Evolutionary conservation across 768 basidiomycete species (phyloP).

Genomic region (Termitomyces sp.): DNA sequence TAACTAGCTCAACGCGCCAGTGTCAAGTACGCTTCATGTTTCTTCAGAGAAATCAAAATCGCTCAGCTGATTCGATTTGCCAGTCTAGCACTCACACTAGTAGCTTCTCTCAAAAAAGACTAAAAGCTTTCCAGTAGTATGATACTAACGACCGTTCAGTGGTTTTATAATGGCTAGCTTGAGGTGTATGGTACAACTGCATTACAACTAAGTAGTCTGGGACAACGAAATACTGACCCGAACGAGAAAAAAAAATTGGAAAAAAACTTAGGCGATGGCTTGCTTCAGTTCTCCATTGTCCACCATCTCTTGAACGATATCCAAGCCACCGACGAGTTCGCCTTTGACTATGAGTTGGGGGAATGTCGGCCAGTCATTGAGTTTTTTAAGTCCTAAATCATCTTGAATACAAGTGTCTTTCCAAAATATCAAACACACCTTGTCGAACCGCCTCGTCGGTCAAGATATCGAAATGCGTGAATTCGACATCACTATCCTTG

Average conservation of each 20-base stretch:
- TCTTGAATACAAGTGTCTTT: not conserved
- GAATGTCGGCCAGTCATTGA: constrained; percentile 91
- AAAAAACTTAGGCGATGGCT: constrained; percentile 17
- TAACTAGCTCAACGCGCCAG: too few species aligned
- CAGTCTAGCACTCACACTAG: too few species aligned
- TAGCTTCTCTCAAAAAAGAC: too few species aligned
- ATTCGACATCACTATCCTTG: constrained; percentile 56
- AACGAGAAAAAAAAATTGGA: not conserved
- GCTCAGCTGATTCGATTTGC: too few species aligned
- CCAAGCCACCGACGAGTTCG: constrained; percentile 92
- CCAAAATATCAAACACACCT: constrained; percentile 37
- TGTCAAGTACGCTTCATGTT: too few species aligned
- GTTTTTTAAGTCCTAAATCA: constrained; percentile 53
- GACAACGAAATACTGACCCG: not conserved
- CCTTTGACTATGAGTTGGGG: constrained; percentile 86
- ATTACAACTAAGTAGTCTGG: not conserved
- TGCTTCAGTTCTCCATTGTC: constrained; percentile 73
- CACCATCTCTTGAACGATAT: constrained; percentile 87
- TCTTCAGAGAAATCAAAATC: too few species aligned
- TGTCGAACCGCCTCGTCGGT: constrained; percentile 76
- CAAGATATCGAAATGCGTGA: constrained; percentile 80
- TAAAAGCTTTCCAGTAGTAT: too few species aligned
- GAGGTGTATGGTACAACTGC: constrained; percentile 6
- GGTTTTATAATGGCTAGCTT: too few species aligned
- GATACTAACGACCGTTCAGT: too few species aligned